Percentiles rank a stretch among this genome's conserved stretches.
phyloP scores from a whole-genome alignment of 257 asterid genomes.

The Solanum pennellii region DNA sequence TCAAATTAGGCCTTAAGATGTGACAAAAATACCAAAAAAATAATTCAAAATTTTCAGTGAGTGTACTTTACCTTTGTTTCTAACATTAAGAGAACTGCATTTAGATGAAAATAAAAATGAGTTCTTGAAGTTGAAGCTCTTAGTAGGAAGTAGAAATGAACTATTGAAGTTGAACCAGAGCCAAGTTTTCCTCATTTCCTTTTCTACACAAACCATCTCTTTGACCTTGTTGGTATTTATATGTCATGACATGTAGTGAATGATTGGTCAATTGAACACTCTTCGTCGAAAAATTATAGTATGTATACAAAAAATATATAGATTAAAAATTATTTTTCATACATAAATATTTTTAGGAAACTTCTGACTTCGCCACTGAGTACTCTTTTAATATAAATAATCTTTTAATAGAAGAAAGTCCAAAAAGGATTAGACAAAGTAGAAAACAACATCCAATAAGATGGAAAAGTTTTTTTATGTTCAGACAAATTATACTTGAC shows the following conservation, averaged over 20 bases:
- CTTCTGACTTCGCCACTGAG: not conserved
- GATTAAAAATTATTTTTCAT: no score
- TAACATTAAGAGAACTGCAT: slow-evolving; percentile 1
- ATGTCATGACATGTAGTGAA: not conserved
- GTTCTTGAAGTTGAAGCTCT: slow-evolving; percentile 1
- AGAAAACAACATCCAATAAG: slow-evolving; percentile 19
- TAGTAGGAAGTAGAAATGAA: slow-evolving; percentile 25
- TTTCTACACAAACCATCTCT: slow-evolving; percentile 8
- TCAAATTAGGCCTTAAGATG: not conserved
- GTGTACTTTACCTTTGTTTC: slow-evolving; percentile 27
- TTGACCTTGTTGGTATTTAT: not conserved
- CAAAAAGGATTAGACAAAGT: slow-evolving; percentile 6
- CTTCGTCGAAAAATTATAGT: not conserved
- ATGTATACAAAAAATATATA: fast-evolving
- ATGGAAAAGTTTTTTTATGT: not conserved
- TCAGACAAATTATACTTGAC: not conserved
- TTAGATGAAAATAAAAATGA: not conserved
- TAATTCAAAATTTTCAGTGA: not conserved
- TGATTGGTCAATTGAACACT: not conserved
- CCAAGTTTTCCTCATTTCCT: slow-evolving; percentile 34
- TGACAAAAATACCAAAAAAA: not conserved
- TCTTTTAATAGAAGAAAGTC: not conserved
- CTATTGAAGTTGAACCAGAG: slow-evolving; percentile 29
- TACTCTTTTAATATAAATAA: not conserved
- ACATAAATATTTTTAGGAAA: not conserved